A percentile compares a stretch with the other conserved stretches of the same genome.
phyloP scores from a whole-genome alignment of 768 basidiomycete genomes.

The Pholiota molesta region DNA sequence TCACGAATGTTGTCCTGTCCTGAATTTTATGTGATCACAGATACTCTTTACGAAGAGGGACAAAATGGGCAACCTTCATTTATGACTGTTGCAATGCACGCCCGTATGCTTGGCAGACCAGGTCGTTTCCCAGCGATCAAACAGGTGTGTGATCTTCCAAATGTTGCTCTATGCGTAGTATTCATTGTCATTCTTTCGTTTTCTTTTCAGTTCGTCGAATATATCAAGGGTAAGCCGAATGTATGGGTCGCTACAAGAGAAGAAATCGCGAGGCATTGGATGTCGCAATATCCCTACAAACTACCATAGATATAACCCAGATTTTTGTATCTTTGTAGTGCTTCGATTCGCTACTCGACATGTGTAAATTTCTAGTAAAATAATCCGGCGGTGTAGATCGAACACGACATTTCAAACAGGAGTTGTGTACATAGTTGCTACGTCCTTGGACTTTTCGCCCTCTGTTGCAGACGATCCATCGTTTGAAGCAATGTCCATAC shows the following conservation, averaged over 20 bases:
- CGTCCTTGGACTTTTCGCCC: not conserved
- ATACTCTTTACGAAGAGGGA: constrained; percentile 20
- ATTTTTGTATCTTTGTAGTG: too few species aligned
- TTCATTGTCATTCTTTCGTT: not conserved
- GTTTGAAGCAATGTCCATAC: not conserved
- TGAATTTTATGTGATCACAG: not conserved
- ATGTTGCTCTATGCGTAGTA: not conserved
- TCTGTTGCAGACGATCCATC: not conserved
- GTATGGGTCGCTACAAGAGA: constrained; percentile 22
- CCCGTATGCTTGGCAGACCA: constrained; percentile 18
- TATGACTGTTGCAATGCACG: constrained; percentile 20
- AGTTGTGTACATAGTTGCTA: not conserved
- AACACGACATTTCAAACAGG: not conserved
- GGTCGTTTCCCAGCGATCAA: constrained; percentile 19
- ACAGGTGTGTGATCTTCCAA: constrained; percentile 4
- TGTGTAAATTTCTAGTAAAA: too few species aligned
- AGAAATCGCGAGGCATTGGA: constrained; percentile 19
- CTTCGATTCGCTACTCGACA: too few species aligned
- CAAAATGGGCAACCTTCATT: constrained; percentile 16
- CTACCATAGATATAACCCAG: not conserved
- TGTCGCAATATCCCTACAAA: constrained; percentile 17
- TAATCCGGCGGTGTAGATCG: too few species aligned
- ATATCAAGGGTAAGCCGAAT: constrained; percentile 9
- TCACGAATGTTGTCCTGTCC: not conserved
- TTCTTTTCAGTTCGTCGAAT: constrained; percentile 14